Evolutionary conservation across 2,329 filamentous ascomycete genomes (phyloP).

Genomic region (Teratosphaeria nubilosa): DNA sequence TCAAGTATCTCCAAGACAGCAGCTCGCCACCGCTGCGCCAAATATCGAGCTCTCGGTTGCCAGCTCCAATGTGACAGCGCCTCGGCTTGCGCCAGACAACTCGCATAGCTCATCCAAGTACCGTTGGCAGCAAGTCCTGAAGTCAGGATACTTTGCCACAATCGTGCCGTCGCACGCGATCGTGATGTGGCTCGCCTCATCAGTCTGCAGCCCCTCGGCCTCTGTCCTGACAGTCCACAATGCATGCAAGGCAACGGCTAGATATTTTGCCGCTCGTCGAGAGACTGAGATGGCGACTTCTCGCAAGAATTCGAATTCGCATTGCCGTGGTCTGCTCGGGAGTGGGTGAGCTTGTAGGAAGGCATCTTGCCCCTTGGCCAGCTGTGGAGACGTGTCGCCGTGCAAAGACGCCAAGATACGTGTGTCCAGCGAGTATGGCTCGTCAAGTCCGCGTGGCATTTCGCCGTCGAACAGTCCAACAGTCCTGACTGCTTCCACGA

Average conservation of each 20-base stretch:
- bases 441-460: constrained; percentile 43
- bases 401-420: constrained; percentile 50
- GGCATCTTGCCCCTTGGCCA: constrained; percentile 32
- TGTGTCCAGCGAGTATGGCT: constrained; percentile 51
- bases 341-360: constrained; percentile 45
- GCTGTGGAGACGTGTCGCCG: constrained; percentile 29
- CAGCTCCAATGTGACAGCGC: constrained; percentile 42
- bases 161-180: constrained; percentile 74
- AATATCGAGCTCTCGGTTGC: constrained; percentile 66
- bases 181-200: constrained; percentile 28
- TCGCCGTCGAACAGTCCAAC: constrained; percentile 48
- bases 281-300: constrained; percentile 45
- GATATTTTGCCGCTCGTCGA: constrained; percentile 49
- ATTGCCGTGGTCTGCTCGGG: constrained; percentile 28
- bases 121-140: constrained; percentile 50
- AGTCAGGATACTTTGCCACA: constrained; percentile 66
- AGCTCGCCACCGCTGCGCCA: constrained; percentile 58
- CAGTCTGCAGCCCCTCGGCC: constrained; percentile 33
- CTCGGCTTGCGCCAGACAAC: constrained; percentile 29
- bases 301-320: constrained; percentile 41
- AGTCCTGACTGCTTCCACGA: constrained; percentile 48
- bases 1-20: not conserved
- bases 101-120: constrained; percentile 50
- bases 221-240: constrained; percentile 46
- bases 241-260: constrained; percentile 54